A percentile compares a stretch with the other conserved stretches of the same genome.
phyloP scores from a whole-genome alignment of 148 eudicot genomes.

The Mesembryanthemum crystallinum region DNA sequence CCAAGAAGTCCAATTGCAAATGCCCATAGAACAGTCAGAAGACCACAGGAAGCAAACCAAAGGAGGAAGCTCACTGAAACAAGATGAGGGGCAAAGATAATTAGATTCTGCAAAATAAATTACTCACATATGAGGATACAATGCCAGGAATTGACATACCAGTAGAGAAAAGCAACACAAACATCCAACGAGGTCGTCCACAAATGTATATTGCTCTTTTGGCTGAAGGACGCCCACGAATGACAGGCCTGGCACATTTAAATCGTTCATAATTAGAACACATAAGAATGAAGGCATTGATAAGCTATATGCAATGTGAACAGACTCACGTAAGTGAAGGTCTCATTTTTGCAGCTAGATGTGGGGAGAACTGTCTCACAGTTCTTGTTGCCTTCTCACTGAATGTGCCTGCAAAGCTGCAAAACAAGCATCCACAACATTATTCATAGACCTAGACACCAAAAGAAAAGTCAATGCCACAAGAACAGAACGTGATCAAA shows the following conservation, averaged over 20 bases:
- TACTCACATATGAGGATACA: neutral
- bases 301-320: slow-evolving; percentile 9
- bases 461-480: neutral
- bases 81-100: slow-evolving; percentile 10
- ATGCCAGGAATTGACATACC: slow-evolving; percentile 38
- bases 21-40: slow-evolving; percentile 75
- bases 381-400: slow-evolving; percentile 87
- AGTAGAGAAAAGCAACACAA: slow-evolving; percentile 58
- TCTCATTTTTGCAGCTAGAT: slow-evolving; percentile 98
- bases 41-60: slow-evolving; percentile 89
- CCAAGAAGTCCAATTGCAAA: slow-evolving; percentile 69
- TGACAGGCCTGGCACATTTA: slow-evolving; percentile 68
- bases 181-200: slow-evolving; percentile 93
- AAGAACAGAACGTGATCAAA: neutral
- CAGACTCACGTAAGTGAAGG: slow-evolving; percentile 87
- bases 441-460: slow-evolving; percentile 5
- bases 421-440: slow-evolving; percentile 22
- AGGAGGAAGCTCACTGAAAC: slow-evolving; percentile 71
- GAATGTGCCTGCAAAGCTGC: slow-evolving; percentile 91
- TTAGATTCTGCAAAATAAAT: neutral
- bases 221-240: slow-evolving; percentile 97
- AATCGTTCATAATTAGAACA: slow-evolving; percentile 10
- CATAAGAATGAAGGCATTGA: neutral
- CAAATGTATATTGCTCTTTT: slow-evolving; percentile 82
- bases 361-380: slow-evolving; percentile 90